Evolutionary conservation across 306 rosid genomes (phyloP).

Genomic region (Cucumis sativus): Cucumber_9930_V3 NC_026655.2:24540001-24540500

Average conservation of each 20-base stretch:
- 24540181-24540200: constrained; percentile 48
- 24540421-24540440: constrained; percentile 45
- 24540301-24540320: constrained; percentile 71
- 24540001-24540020: not conserved
- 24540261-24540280: constrained; percentile 36
- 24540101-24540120: constrained; percentile 89
- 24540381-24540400: constrained; percentile 38
- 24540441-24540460: constrained; percentile 23
- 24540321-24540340: constrained; percentile 72
- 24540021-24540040: not conserved
- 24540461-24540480: constrained; percentile 24
- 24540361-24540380: constrained; percentile 51
- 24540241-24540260: constrained; percentile 86
- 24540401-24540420: constrained; percentile 52
- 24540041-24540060: constrained; percentile 16
- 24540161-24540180: constrained; percentile 50
- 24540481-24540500: constrained; percentile 21
- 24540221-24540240: constrained; percentile 68
- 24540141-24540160: constrained; percentile 40
- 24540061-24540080: constrained; percentile 79
- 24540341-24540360: constrained; percentile 56
- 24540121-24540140: constrained; percentile 73
- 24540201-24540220: constrained; percentile 69
- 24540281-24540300: constrained; percentile 87
- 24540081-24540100: constrained; percentile 49